These are phyloP conservation scores for Pyronema domesticum DNA, from an alignment of 495 filamentous ascomycete genomes.

Conservation along the genomic window DNA sequence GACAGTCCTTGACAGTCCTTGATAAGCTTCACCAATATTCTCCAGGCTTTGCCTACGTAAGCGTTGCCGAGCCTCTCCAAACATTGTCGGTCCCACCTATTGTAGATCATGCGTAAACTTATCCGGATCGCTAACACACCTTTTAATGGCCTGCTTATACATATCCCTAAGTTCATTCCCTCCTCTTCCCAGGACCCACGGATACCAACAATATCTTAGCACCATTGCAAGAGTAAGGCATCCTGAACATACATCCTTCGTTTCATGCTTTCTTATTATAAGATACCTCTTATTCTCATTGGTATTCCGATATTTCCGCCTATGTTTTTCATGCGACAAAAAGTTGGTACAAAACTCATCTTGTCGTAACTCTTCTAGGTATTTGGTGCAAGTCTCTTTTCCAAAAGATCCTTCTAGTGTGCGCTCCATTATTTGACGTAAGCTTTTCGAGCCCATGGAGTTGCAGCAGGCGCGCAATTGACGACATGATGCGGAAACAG, in stretches of 20 bases:
- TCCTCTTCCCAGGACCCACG: background rate
- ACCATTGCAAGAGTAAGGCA: background rate
- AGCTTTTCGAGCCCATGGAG: background rate
- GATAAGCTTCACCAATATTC: too few relatives aligned
- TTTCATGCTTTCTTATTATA: background rate
- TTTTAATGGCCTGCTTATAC: constrained; percentile 13
- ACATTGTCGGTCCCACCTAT: too few relatives aligned
- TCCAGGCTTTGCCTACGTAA: too few relatives aligned
- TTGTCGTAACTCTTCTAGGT: background rate
- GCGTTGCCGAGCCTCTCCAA: too few relatives aligned
- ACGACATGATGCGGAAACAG: background rate
- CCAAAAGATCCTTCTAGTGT: background rate
- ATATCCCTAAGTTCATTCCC: background rate
- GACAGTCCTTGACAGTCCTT: too few relatives aligned
- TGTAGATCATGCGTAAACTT: too few relatives aligned
- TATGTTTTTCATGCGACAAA: background rate
- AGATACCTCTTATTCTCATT: background rate
- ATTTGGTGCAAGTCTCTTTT: background rate
- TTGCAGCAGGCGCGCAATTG: background rate
- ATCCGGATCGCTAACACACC: too few relatives aligned
- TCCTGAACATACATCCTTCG: background rate
- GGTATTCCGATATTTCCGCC: constrained; percentile 2
- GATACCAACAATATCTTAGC: constrained; percentile 1
- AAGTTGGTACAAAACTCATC: background rate
- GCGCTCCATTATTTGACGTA: constrained; percentile 1